Evolutionary conservation across 2,329 filamentous ascomycete species (phyloP), one percentile per base, ranked within the genome.

Genomic region (Phyllosticta paracitricarpa): DNA sequence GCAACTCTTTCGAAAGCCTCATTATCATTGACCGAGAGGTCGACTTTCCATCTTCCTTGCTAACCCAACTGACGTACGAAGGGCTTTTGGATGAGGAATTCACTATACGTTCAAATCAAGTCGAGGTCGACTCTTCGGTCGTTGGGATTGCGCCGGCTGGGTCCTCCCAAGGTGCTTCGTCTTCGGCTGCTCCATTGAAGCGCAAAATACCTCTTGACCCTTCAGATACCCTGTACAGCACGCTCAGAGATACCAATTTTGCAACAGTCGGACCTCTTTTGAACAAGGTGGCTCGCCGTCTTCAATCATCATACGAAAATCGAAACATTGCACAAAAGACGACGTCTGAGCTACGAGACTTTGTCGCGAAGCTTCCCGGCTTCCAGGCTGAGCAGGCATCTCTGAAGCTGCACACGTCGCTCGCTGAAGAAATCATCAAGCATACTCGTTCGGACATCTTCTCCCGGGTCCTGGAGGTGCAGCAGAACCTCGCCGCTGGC

Each of bases 11-110:
- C 56, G 94, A 99, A 73, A 96, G 88, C 70, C 79, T 97, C 63
- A 92, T 99, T 68, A 89, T 99, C 63, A 91, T 99, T 61, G 94
- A 99, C 73, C 89, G 94, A 57, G 92, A 97, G 71, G 88, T 96
- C 61, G 94, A 99, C 73, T 91, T 94, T 69, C 90, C 93, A 17
- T 97, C 94, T 0, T 88, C 89, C 0, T 81, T 99, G 17, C 85
- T 99, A 59, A 97, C 93, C 0, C 94, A 99, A 72, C 79, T 99
- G 64, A 99, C 94, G 1, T 99, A 99, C 69, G 93, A 99, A 76
- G 94, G 94, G 3, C 80, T 99, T 26, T 88, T 99, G 59, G 95
- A 99, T 70, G 94, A 99, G 72, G 82, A 94, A 17, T 95, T 96
- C 70, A 87, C 89, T 33, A 96, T 99, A 64, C 85, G 89, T 65